These are phyloP conservation scores for Leishmania turanica DNA, from an alignment of 208 protist genomes.

Conservation along the genomic window DNA sequence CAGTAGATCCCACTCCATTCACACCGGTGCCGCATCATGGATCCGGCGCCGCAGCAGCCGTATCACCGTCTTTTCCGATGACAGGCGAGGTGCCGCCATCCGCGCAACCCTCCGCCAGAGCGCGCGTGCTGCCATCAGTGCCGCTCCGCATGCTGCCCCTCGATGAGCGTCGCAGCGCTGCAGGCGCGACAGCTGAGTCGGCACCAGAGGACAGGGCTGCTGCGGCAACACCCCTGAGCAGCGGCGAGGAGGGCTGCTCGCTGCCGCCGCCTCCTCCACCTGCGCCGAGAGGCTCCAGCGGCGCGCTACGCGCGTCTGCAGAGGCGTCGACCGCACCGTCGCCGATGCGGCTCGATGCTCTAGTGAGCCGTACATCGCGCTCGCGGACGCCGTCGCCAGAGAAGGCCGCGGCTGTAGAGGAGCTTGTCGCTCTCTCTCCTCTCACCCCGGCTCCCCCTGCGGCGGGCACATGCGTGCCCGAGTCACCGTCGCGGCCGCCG, in stretches of 20 bases:
- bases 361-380: not conserved
- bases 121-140: constrained; percentile 22
- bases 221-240: not conserved
- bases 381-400: not conserved
- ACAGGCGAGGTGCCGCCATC: not conserved
- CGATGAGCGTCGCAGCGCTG: not conserved
- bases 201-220: not conserved
- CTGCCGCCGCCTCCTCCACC: constrained; percentile 1
- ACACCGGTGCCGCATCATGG: not conserved
- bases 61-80: not conserved
- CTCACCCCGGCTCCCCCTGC: constrained; percentile 12
- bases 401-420: not conserved
- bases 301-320: not conserved
- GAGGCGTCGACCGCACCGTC: not conserved
- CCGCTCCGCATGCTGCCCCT: constrained; percentile 11
- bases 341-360: not conserved
- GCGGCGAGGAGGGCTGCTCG: not conserved
- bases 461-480: not conserved
- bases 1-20: not conserved
- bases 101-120: not conserved
- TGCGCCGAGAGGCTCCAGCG: not conserved
- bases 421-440: constrained; percentile 17
- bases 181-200: not conserved
- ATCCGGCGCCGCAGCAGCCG: not conserved
- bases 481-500: not conserved